Percentiles rank a stretch among this genome's conserved stretches.
phyloP scores from a whole-genome alignment of 371 early-diverging fungal genomes.

The Actinomortierella ambigua region DNA sequence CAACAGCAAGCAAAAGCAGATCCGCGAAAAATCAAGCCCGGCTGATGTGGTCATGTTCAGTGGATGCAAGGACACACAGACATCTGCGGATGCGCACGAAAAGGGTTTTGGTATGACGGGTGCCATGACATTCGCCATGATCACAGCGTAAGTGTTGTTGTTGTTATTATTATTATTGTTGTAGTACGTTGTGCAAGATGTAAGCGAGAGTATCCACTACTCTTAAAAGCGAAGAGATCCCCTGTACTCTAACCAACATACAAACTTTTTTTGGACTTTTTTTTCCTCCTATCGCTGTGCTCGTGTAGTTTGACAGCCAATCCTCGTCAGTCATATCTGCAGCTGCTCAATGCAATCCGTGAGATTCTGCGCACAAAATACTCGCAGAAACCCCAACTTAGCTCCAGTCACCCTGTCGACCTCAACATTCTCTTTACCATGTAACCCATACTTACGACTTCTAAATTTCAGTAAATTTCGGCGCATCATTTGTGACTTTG shows the following conservation, averaged over 20 bases:
- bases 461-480: too few species aligned
- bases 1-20: constrained; percentile 47
- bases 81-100: constrained; percentile 81
- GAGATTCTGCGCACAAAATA: constrained; percentile 72
- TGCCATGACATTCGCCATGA: constrained; percentile 89
- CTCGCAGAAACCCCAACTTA: constrained; percentile 83
- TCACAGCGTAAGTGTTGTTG: constrained; percentile 53
- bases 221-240: constrained; percentile 7
- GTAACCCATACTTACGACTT: constrained; percentile 27
- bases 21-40: constrained; percentile 60
- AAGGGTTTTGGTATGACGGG: constrained; percentile 73
- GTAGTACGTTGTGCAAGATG: constrained; percentile 55
- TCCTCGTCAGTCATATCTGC: constrained; percentile 71
- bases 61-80: constrained; percentile 92
- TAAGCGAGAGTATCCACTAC: constrained; percentile 43
- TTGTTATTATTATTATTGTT: not conserved
- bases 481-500: too few species aligned
- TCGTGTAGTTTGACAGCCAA: constrained; percentile 61
- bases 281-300: constrained; percentile 52
- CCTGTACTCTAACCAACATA: too few species aligned
- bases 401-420: constrained; percentile 81
- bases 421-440: constrained; percentile 71
- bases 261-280: too few species aligned
- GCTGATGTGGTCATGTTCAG: constrained; percentile 89
- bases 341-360: constrained; percentile 76